Evolutionary conservation across 2,329 filamentous ascomycete species (phyloP), one percentile per base, ranked within the genome.

Genomic region (Colletotrichum theobromicola): DNA sequence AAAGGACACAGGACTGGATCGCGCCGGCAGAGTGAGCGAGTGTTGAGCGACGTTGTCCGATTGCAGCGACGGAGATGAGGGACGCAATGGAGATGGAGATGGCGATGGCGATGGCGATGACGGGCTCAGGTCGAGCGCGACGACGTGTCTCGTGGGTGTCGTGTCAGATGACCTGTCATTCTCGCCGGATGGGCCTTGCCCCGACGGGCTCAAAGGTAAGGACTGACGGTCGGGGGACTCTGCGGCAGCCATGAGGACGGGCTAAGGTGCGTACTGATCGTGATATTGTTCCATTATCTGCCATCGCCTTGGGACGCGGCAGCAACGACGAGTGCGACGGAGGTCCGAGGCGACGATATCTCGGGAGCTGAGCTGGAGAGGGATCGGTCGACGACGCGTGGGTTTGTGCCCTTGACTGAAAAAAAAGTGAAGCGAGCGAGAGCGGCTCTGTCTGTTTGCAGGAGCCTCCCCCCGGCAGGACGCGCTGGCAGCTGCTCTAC

Each of bases 241-340:
- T 34, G 30, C 62, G 12, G 72, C 62, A 62, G 72, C 57, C 72
- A 75, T 75, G 46, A 37, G 55, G 57, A 58, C 50, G 50, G 55
- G 42, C 34, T 75, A 75, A 57, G 68, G 72, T 63, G 72, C 68
- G 46, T 72, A 57, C 21, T 63, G 57, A 30, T 67, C 34, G 72
- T 72, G 72, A 46, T 58, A 67, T 32, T 67, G 62, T 75, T 65
- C 72, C 72, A 75, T 75, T 60, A 63, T 75, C 32, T 30, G 34
- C 30, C 57, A 34, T 21, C n/a, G 32, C n/a, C 57, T 60, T 30
- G 7, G n/a, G 28, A 21, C 26, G n/a, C n/a, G 26, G 28, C 18
- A 32, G n/a, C 57, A 18, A 60, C 57, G 57, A 60, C 57, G 57
- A 34, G 28, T 62, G n/a, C 30, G 34, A 62, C n/a, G 32, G 35